Evolutionary conservation across 371 early-diverging fungal genomes (phyloP), one percentile per base, ranked within the genome.

Genomic region (Circinella umbellata): DNA sequence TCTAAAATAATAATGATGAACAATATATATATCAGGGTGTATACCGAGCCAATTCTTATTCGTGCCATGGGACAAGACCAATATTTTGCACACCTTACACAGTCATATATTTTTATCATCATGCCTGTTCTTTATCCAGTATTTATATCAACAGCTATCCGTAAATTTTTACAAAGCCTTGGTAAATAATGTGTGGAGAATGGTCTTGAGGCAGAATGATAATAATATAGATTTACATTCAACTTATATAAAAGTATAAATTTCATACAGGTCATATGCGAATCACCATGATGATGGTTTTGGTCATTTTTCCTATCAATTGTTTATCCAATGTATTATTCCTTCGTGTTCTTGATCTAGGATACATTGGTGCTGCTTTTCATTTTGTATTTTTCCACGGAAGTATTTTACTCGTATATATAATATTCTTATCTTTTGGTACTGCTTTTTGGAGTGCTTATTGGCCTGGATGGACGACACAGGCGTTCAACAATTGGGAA

Each of bases 141-240:
- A 13, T 79, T 80, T 67, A 66, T 75, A 3, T 69, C 74, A 18
- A 74, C 75, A 17, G 66, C 76, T 11, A 63, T 78, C 17, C 73
- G 83, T 68, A 79, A 78, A 46, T 80, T 79, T 62, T 65, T 83
- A 10, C 81, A 80, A 63, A 69, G 76, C 10, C 54, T 80, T 11
- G 80, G 80, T 76, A 77, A 73, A 38, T 18, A 27, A 18, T 53
- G 20, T 53, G 57, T 42, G 17, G 18, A 37, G 15, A 36, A 53
- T n/a, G 37, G 11, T 42, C 42, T 9, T 42, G 42, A 42, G 3
- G 11, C 42, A 42, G 42, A 3, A 11, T 42, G 42, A 42, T 42
- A 42, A 42, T 11, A 3, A 42, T 11, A 42, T 11, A 42, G 42
- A 11, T 27, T 27, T 27, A 27, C 27, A 27, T 27, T 9, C 3